These are phyloP conservation scores for Candida peoriensis DNA, from an alignment of 805 yeast species.

Conservation along the genomic window DNA sequence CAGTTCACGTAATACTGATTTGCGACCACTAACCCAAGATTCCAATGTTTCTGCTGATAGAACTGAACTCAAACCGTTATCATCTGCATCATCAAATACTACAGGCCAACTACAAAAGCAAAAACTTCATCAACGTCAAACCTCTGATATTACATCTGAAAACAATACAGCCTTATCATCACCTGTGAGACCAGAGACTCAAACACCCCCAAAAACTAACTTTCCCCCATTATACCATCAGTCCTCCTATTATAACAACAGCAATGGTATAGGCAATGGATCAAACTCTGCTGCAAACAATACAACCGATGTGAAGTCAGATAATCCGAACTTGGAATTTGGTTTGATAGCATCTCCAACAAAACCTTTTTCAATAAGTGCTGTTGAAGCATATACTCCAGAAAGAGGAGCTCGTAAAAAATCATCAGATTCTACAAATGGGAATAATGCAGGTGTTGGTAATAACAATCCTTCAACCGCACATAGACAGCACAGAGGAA, in stretches of 20 bases:
- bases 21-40: slow-evolving; percentile 16
- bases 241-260: slow-evolving; percentile 7
- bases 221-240: slow-evolving; percentile 6
- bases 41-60: slow-evolving; percentile 15
- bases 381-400: slow-evolving; percentile 63
- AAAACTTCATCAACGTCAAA: slow-evolving; percentile 1
- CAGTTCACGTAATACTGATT: slow-evolving; percentile 1
- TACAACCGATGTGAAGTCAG: slow-evolving; percentile 3
- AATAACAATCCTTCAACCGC: slow-evolving; percentile 7
- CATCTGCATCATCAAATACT: slow-evolving; percentile 3
- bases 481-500: slow-evolving; percentile 12
- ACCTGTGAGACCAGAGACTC: slow-evolving; percentile 11
- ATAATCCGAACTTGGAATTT: slow-evolving; percentile 17
- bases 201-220: slow-evolving; percentile 12
- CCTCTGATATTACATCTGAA: slow-evolving; percentile 5
- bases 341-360: slow-evolving; percentile 29
- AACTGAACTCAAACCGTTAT: slow-evolving; percentile 16
- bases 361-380: slow-evolving; percentile 41
- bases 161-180: slow-evolving; percentile 14
- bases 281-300: slow-evolving; percentile 8
- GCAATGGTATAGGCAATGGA: slow-evolving; percentile 9
- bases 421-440: slow-evolving; percentile 2
- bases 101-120: neutral
- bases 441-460: too few relatives aligned
- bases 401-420: slow-evolving; percentile 41